Base-by-base conservation (phyloP, 306 rosid genomes). In the Cicer pinnatifidum region DNA sequence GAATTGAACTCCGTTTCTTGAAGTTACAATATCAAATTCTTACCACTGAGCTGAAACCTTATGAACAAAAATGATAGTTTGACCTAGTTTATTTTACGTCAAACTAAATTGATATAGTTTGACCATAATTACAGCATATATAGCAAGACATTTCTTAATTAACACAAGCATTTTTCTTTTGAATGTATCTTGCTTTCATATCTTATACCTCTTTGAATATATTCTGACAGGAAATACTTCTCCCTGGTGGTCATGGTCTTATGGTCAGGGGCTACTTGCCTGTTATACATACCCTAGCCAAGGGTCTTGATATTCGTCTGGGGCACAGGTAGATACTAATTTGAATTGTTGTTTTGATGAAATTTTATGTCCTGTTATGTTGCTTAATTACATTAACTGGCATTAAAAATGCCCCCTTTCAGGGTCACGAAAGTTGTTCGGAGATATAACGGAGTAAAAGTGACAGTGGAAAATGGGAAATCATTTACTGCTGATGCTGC, bases 221-320 rank as follows among this genome's bases (percentile, higher is more conserved):
- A 39, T 75, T 17, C 71, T 64, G 72, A 44, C 86, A 95, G 99
- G 99, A 95, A 80, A 97, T 79, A 48, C 83, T 95, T 63, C 95
- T 91, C 71, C 97, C 99, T 81, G 99, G 99, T 75, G 99, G 99
- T 64, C 99, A 95, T 68, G 99, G 99, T 66, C 96, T 95, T 28
- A 95, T 95, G 99, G 93, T 91, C 58, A 84, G 97, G 78, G 99
- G 97, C n/a, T 95, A 95, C 80, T 82, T 90, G 70, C 99, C 99
- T 62, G 97, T 95, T 52, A 86, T 95, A 69, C 88, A 90, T 83
- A 91, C 97, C 46, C 90, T 95, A 13, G 99, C 97, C 52, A 95
- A 90, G 83, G 97, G 99, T 80, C 89, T 95, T 37, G 97, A 95
- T 79, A 86, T 95, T 57, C 99, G 92, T 40, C 81, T 95, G 69